Evolutionary conservation across 176 grass and related monocot species (phyloP).

Genomic region (Carex littledalei): DNA sequence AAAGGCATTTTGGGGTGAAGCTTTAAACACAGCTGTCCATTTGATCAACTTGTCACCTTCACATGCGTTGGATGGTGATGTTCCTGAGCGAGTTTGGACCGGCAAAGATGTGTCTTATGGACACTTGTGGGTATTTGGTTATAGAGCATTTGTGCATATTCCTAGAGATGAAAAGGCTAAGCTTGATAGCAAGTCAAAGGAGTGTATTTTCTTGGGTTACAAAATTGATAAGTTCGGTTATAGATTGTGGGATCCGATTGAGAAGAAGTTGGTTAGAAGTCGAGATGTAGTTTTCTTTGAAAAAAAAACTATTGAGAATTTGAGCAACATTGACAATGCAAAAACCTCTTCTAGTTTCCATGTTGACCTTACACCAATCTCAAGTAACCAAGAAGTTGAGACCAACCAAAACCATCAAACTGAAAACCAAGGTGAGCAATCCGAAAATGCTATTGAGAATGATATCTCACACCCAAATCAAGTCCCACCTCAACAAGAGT

Average conservation of each 20-base stretch:
- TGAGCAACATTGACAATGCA: neutral
- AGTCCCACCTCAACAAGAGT: too few species aligned
- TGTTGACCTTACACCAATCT: neutral
- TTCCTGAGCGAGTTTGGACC: neutral
- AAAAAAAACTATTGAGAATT: neutral
- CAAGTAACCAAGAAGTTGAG: neutral
- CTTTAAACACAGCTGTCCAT: neutral
- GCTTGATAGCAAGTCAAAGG: neutral
- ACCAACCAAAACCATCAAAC: too few species aligned
- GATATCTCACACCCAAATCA: too few species aligned
- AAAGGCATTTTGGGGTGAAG: neutral
- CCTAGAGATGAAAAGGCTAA: neutral
- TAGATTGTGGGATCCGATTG: too few species aligned
- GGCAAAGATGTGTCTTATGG: neutral
- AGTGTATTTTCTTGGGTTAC: neutral
- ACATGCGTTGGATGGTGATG: neutral
- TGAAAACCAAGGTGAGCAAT: too few species aligned
- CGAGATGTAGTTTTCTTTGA: too few species aligned
- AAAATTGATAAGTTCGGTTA: too few species aligned
- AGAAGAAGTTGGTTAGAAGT: too few species aligned
- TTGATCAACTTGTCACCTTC: neutral
- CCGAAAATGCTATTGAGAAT: too few species aligned
- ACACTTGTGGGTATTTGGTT: neutral
- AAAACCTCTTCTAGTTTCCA: neutral
- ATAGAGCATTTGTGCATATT: neutral